phyloP scores from a whole-genome alignment of 495 filamentous ascomycete genomes.

The Penicillium waksmanii region DNA sequence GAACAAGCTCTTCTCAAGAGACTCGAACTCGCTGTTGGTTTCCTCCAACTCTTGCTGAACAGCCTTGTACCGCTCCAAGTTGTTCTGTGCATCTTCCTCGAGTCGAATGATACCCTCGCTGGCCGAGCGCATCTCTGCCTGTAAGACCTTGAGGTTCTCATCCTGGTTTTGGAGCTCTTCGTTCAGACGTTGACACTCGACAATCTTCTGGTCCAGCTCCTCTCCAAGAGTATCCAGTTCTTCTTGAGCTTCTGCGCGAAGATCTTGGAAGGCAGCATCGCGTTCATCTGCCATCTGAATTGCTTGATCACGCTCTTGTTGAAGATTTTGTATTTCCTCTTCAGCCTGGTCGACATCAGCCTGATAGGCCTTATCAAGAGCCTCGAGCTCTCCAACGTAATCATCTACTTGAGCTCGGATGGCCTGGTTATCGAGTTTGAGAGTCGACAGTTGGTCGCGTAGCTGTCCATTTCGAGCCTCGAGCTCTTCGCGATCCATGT shows the following conservation, averaged over 20 bases:
- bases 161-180: slow-evolving; percentile 55
- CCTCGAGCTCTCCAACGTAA: slow-evolving; percentile 66
- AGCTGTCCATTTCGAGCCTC: slow-evolving; percentile 82
- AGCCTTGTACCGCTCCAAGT: slow-evolving; percentile 68
- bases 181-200: slow-evolving; percentile 74
- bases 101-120: slow-evolving; percentile 82
- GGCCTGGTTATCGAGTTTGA: slow-evolving; percentile 83
- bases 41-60: slow-evolving; percentile 76
- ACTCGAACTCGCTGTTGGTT: slow-evolving; percentile 75
- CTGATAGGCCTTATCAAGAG: slow-evolving; percentile 66
- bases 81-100: slow-evolving; percentile 80
- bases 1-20: slow-evolving; percentile 71
- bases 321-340: slow-evolving; percentile 79
- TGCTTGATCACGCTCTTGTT: slow-evolving; percentile 85
- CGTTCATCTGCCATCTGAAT: slow-evolving; percentile 75
- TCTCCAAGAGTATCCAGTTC: slow-evolving; percentile 83
- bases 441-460: slow-evolving; percentile 80
- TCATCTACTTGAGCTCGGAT: slow-evolving; percentile 75
- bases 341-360: slow-evolving; percentile 76
- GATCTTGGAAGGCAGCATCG: slow-evolving; percentile 76
- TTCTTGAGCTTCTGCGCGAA: slow-evolving; percentile 79
- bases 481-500: slow-evolving; percentile 81
- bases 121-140: slow-evolving; percentile 88
- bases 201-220: slow-evolving; percentile 70
- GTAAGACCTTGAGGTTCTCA: slow-evolving; percentile 82